A percentile compares a stretch with the other conserved stretches of the same genome.
Evolutionary conservation across 2,329 filamentous ascomycete genomes (phyloP).

Genomic region (Leptographium radiaticola): DNA sequence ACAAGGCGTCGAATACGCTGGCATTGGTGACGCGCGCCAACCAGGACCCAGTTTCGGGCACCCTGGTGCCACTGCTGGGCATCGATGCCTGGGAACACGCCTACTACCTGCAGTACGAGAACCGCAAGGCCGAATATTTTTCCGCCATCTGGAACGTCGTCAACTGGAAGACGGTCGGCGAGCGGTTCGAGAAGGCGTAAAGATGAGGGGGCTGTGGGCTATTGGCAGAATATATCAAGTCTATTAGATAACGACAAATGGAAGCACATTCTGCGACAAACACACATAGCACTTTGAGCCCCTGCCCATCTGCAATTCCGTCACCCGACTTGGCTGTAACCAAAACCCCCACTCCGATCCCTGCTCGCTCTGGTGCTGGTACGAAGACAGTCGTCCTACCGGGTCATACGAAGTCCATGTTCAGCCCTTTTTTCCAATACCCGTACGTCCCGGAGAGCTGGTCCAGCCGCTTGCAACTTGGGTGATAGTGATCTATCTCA

Average conservation of each 20-base stretch:
- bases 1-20: constrained; percentile 48
- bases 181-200: constrained; percentile 42
- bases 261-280: too few relatives aligned
- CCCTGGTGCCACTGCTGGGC: constrained; percentile 69
- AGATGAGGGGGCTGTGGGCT: not conserved
- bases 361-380: not conserved
- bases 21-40: constrained; percentile 62
- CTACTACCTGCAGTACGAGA: constrained; percentile 93
- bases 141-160: constrained; percentile 85
- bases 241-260: too few relatives aligned
- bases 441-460: not conserved
- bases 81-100: constrained; percentile 96
- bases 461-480: constrained; percentile 3
- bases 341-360: not conserved
- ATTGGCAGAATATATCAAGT: too few relatives aligned
- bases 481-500: constrained; percentile 13
- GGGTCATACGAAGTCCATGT: not conserved
- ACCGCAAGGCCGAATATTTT: constrained; percentile 95
- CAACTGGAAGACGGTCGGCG: constrained; percentile 86
- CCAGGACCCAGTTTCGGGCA: constrained; percentile 79
- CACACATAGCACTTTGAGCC: too few relatives aligned
- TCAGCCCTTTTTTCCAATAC: constrained; percentile 4
- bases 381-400: not conserved
- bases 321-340: not conserved
- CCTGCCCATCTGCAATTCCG: too few relatives aligned